phyloP scores from a whole-genome alignment of 2,329 filamentous ascomycete species.

The Fusarium sarcochroum region DNA sequence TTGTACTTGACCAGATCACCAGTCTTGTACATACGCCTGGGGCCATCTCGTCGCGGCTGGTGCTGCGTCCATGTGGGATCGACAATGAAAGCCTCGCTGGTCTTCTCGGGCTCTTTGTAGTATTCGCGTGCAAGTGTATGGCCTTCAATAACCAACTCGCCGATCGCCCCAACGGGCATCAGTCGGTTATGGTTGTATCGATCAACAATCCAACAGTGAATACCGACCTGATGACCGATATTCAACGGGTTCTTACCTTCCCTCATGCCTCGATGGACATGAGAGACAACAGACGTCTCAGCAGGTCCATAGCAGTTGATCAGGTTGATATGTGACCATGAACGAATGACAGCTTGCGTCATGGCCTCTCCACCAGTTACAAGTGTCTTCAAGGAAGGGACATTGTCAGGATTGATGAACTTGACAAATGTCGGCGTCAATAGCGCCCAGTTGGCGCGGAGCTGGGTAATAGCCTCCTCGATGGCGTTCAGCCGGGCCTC shows the following conservation, averaged over 20 bases:
- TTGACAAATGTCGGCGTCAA: conserved; percentile 41
- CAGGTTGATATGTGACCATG: conserved; percentile 44
- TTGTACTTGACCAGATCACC: conserved; percentile 48
- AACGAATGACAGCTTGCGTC: conserved; percentile 37
- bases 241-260: conserved; percentile 42
- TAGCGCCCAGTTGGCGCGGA: conserved; percentile 40
- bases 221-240: conserved; percentile 36
- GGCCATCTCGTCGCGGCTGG: not conserved
- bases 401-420: conserved; percentile 36
- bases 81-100: conserved; percentile 51
- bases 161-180: conserved; percentile 50
- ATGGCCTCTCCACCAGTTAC: conserved; percentile 46
- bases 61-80: conserved; percentile 27
- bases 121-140: conserved; percentile 64
- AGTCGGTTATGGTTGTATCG: conserved; percentile 45
- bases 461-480: conserved; percentile 28
- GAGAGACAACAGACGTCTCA: conserved; percentile 42
- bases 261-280: conserved; percentile 29
- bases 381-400: conserved; percentile 39
- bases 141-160: conserved; percentile 56
- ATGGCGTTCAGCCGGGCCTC: conserved; percentile 56
- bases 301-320: conserved; percentile 45
- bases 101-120: conserved; percentile 55
- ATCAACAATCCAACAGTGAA: conserved; percentile 49
- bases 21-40: conserved; percentile 41